Conservation (phyloP, 805 yeast genomes). For the Yarrowia sp. region DNA sequence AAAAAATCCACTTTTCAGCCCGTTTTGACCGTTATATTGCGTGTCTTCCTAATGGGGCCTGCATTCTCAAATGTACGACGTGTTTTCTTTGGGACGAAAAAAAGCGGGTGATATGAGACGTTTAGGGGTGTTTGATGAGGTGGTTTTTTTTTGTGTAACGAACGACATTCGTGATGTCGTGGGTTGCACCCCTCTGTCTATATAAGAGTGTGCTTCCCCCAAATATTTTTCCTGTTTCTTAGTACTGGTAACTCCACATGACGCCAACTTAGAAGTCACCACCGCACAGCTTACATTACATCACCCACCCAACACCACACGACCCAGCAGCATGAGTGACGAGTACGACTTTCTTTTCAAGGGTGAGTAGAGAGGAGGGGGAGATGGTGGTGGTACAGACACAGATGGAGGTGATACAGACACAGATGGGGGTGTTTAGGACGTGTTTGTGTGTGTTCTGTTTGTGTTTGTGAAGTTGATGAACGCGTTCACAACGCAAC, state of each 20-base stretch:
- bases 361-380: constrained; percentile 34
- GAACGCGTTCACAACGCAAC: too few relatives aligned
- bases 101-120: background rate
- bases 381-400: too few relatives aligned
- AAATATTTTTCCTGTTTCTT: background rate
- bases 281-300: constrained; percentile 8
- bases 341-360: constrained; percentile 92
- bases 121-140: too few relatives aligned
- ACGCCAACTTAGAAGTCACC: constrained; percentile 25
- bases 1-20: too few relatives aligned
- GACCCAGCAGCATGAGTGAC: constrained; percentile 46
- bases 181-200: background rate
- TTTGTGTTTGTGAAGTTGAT: background rate
- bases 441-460: background rate
- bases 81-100: background rate
- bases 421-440: too few relatives aligned
- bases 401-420: too few relatives aligned
- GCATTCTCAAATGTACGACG: constrained; percentile 9
- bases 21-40: too few relatives aligned
- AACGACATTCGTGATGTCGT: background rate
- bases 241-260: background rate
- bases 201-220: background rate
- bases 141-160: background rate
- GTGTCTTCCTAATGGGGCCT: too few relatives aligned
- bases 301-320: constrained; percentile 10